phyloP scores from a whole-genome alignment of 805 yeast species.

The Cyberlindnera mississippiensis region DNA sequence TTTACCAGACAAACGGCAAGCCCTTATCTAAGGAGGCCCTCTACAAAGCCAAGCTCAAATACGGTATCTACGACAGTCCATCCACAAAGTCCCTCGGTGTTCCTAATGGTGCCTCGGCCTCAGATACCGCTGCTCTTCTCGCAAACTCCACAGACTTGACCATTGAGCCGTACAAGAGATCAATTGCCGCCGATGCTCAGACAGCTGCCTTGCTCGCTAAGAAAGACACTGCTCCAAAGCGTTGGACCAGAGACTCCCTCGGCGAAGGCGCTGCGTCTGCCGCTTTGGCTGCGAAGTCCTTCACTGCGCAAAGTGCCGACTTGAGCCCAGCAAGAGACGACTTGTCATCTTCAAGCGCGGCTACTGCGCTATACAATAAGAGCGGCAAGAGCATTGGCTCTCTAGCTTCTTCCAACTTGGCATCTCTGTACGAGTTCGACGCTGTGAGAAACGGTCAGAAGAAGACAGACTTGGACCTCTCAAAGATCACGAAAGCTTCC shows the following conservation, averaged over 20 bases:
- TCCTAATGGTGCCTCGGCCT: conserved; percentile 48
- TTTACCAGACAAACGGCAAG: conserved; percentile 65
- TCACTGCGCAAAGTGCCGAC: background rate
- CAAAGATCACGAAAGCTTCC: conserved; percentile 49
- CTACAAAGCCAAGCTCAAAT: conserved; percentile 68
- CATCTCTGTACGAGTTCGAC: conserved; percentile 41
- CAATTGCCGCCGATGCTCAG: conserved; percentile 58
- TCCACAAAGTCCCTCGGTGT: conserved; percentile 54
- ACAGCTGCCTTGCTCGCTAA: conserved; percentile 55
- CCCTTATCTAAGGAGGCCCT: conserved; percentile 72
- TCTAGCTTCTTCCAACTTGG: conserved; percentile 36
- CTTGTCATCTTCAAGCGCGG: conserved; percentile 18
- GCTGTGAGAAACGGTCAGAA: conserved; percentile 40
- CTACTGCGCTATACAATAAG: conserved; percentile 23
- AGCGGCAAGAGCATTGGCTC: conserved; percentile 39
- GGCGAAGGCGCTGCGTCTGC: conserved; percentile 47
- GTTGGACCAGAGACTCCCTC: conserved; percentile 47
- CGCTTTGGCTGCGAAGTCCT: conserved; percentile 31
- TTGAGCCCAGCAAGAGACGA: conserved; percentile 2
- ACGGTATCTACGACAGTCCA: conserved; percentile 57
- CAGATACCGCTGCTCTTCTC: conserved; percentile 72
- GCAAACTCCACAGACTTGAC: conserved; percentile 66
- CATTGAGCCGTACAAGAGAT: conserved; percentile 61
- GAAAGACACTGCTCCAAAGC: conserved; percentile 42
- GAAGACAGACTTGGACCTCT: conserved; percentile 44